A percentile compares a stretch with the other conserved stretches of the same genome.
Conservation (phyloP, 2,329 filamentous ascomycete genomes). For the Blastomyces parvus region DNA sequence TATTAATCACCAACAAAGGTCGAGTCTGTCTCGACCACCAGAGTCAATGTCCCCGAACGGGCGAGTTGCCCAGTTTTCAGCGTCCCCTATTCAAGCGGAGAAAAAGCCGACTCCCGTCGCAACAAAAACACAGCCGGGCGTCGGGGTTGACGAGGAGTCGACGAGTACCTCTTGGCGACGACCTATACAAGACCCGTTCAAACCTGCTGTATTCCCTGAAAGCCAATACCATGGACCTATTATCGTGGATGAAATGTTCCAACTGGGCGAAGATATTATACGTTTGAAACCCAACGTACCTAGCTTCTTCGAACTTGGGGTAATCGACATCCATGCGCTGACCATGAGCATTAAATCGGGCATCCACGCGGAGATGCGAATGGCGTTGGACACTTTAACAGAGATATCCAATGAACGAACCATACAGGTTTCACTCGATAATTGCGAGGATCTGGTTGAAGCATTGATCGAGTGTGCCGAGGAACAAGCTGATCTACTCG, state of each 20-base stretch:
- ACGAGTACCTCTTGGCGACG: slow-evolving; percentile 9
- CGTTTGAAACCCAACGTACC: slow-evolving; percentile 66
- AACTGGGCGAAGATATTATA: slow-evolving; percentile 57
- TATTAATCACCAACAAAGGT: slow-evolving; percentile 19
- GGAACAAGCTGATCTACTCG: slow-evolving; percentile 74
- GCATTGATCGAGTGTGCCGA: slow-evolving; percentile 84
- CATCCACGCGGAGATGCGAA: slow-evolving; percentile 76
- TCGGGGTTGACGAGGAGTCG: slow-evolving; percentile 7
- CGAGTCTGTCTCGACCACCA: slow-evolving; percentile 21
- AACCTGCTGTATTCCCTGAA: slow-evolving; percentile 38
- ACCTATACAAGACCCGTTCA: slow-evolving; percentile 33
- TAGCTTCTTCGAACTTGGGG: slow-evolving; percentile 64
- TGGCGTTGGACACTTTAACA: slow-evolving; percentile 76
- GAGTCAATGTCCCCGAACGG: slow-evolving; percentile 21
- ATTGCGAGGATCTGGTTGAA: slow-evolving; percentile 82
- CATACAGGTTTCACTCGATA: slow-evolving; percentile 57
- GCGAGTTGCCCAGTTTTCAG: slow-evolving; percentile 11
- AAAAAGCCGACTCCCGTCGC: slow-evolving; percentile 14
- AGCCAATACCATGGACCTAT: slow-evolving; percentile 62
- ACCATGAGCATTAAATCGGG: slow-evolving; percentile 85
- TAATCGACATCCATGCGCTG: slow-evolving; percentile 82
- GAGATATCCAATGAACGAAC: slow-evolving; percentile 57
- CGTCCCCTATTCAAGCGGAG: slow-evolving; percentile 14
- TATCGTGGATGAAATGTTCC: slow-evolving; percentile 54
- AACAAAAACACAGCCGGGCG: slow-evolving; percentile 15